phyloP scores from a whole-genome alignment of 228 moss, liverwort and hornwort species.

The Sphagnum magellanicum region DNA sequence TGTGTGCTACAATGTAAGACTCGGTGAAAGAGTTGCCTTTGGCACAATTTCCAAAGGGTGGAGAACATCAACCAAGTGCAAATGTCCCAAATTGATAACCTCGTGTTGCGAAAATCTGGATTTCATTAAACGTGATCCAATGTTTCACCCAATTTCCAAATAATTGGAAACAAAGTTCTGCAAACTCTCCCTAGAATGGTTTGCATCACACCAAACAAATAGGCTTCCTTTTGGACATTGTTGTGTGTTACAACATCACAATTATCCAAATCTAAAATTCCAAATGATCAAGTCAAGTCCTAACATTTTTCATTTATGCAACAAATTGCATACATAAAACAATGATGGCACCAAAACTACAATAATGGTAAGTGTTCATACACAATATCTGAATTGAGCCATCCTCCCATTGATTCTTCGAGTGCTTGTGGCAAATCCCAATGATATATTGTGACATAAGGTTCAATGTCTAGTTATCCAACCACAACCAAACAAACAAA shows the following conservation, averaged over 20 bases:
- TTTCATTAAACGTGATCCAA: conserved; percentile 47
- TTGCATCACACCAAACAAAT: conserved; percentile 6
- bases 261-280: neutral
- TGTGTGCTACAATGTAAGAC: conserved; percentile 28
- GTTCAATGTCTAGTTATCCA: conserved; percentile 27
- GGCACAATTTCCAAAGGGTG: conserved; percentile 4
- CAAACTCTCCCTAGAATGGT: conserved; percentile 11
- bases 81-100: conserved; percentile 8
- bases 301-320: neutral
- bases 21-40: conserved; percentile 11
- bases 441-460: conserved; percentile 53
- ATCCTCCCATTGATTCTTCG: conserved; percentile 32
- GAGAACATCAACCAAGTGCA: conserved; percentile 11
- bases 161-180: conserved; percentile 17
- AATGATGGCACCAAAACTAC: neutral
- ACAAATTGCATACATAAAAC: neutral
- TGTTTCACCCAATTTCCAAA: conserved; percentile 37
- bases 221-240: neutral
- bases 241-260: neutral
- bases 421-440: conserved; percentile 46
- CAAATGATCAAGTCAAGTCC: neutral
- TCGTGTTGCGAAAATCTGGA: conserved; percentile 4
- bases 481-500: neutral
- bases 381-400: conserved; percentile 41
- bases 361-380: conserved; percentile 1